Evolutionary conservation across 306 rosid genomes (phyloP), one percentile per base, ranked within the genome.

Genomic region (Cicer arietinum): DNA sequence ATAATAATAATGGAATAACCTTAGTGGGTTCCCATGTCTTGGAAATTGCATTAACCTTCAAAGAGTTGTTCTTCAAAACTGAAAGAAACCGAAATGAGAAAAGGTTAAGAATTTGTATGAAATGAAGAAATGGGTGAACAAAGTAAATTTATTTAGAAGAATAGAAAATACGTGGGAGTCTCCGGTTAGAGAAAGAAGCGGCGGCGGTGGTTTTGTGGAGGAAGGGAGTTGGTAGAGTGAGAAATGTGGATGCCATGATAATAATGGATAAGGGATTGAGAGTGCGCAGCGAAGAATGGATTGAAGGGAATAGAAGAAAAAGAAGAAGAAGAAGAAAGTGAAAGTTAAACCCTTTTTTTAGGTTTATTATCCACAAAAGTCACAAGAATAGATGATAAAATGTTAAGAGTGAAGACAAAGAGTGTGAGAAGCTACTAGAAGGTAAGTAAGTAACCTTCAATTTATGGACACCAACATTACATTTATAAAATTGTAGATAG

Each of bases 21-120:
- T 75, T 80, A 6, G 80, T 12, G 47, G 97, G 94, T 75, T 94
- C 97, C 91, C 86, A 90, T 86, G 81, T 87, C 81, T 78, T 87
- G 42, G 88, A 35, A 61, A 82, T 53, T 35, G 97, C 97, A 39
- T 69, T 74, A 50, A 94, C 62, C 83, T 85, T 86, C 61, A 87
- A 76, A 12, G 89, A 87, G 80, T 52, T 84, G 68, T 87, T 91
- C 74, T 76, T 83, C 46, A 77, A 67, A 73, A 83, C 98, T 93
- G 79, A 35, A 43, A n/a, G 65, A 41, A 40, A 78, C 48, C 73
- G 82, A 77, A 17, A 64, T 46, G 67, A 30, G 56, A 78, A 77
- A 61, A 9, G 25, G 66, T 53, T 22, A 53, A 25, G 14, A 74
- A 25, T 43, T 20, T 8, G 54, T 0, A 43, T 4, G 6, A 74